phyloP scores from a whole-genome alignment of 331 rosid species.

The Quercus lobata region DNA sequence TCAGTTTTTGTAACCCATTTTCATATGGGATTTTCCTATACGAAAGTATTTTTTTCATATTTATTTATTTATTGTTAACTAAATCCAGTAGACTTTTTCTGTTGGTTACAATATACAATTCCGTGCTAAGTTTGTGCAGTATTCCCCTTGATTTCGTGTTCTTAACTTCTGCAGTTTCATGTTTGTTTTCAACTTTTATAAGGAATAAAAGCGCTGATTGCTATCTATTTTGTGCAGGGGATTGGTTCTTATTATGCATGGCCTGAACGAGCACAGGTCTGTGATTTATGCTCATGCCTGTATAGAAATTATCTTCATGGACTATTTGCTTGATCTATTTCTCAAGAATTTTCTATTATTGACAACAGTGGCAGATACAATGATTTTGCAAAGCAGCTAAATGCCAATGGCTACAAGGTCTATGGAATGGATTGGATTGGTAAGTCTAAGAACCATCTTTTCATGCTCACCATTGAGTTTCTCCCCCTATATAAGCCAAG shows the following conservation, averaged over 20 bases:
- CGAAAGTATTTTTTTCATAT: background rate
- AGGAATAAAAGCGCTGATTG: constrained; percentile 7
- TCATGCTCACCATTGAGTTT: background rate
- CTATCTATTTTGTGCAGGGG: constrained; percentile 63
- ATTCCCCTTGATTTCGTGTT: background rate
- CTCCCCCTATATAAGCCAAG: background rate
- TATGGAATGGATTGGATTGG: constrained; percentile 98
- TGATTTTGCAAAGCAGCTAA: constrained; percentile 76
- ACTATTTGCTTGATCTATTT: background rate
- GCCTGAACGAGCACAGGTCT: constrained; percentile 94
- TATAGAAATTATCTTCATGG: background rate
- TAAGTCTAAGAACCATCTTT: constrained; percentile 27
- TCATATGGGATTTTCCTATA: background rate
- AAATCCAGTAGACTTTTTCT: background rate
- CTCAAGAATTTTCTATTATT: constrained; percentile 14
- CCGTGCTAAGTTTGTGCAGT: background rate
- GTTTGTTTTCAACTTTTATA: background rate
- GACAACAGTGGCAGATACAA: constrained; percentile 69
- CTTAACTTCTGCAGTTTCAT: background rate
- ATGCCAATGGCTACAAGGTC: constrained; percentile 78
- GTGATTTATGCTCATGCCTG: constrained; percentile 11
- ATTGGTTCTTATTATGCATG: constrained; percentile 74
- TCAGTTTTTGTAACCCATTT: background rate
- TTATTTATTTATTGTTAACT: background rate
- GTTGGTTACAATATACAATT: background rate